Evolutionary conservation across 345 rosid genomes (phyloP), one percentile per base, ranked within the genome.

Genomic region (Populus tremula): DNA sequence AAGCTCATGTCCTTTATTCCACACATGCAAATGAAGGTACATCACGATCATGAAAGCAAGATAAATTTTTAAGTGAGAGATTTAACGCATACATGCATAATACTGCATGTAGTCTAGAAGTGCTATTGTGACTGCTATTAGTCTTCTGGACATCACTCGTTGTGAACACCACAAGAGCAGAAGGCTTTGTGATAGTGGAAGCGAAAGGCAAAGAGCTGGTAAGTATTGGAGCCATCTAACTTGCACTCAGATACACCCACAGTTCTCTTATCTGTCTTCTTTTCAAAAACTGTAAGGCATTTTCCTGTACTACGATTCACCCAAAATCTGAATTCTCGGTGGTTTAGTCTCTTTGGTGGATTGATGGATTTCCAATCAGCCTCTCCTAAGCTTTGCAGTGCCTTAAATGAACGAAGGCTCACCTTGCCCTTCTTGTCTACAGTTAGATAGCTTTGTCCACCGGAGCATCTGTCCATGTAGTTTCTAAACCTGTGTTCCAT

Each of bases 161-260:
- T 87, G 75, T 75, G 82, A 45, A 89, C 82, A 41, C 85, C 83
- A 9, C 92, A 87, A 67, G 89, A 86, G 74, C 90, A 89, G 75
- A 86, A 87, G 25, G 89, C 82, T 47, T 82, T 78, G 67, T 87
- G 90, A 82, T 83, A 87, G 77, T 87, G 89, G 82, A 86, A 89
- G 21, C 86, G 80, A 56, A 87, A 85, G 29, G 87, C 90, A 12
- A 89, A 89, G 49, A 87, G 79, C 78, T 86, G 92, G 50, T 27
- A 63, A 65, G 80, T 78, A 31, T 86, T 85, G 39, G 92, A 82
- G 76, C 90, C 90, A 72, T 89, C 88, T 8, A 87, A 83, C 80
- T 77, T 82, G 87, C 92, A 85, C 5, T 73, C 79, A 16, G 88
- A 81, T 63, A 85, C 87, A 20, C 90, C 87, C 16, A 86, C 86